Base-by-base conservation (phyloP, 768 basidiomycete genomes). In the Tricholoma bakamatsutake region DNA sequence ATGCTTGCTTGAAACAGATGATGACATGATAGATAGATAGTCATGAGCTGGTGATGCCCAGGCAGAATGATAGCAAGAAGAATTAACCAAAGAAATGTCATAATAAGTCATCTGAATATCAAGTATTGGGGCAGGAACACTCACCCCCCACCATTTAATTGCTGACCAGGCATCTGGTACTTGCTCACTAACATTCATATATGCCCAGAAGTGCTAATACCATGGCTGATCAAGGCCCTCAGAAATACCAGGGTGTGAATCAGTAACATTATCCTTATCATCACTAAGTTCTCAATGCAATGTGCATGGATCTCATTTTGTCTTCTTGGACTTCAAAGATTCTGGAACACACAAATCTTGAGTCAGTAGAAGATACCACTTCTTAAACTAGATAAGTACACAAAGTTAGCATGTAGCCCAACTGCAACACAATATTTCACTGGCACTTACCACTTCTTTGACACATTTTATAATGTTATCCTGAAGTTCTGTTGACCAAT, bases 111-210 rank as follows among this genome's bases (percentile, higher is more conserved):
- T 24, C 21, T 24, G 21, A 24, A 24, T 34, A 34, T 40, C 39
- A 40, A n/a, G 33, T 34, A 34, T 34, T 34, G 7, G 33, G 33
- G 33, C 33, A 34, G 33, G 33, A 34, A 49, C 11, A 69, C 67
- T 50, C 59, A 76, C 67, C 13, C 68, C 71, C 73, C 71, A 73
- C 72, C 70, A 73, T 33, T 59, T 28, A 45, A 72, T 60, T 43
- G 66, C 59, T 7, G 49, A 53, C 65, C 34, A 61, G 13, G n/a
- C 39, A n/a, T 40, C 39, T n/a, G 39, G 64, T 10, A 62, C 37
- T 18, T 39, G 52, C n/a, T 60, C 60, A 18, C 48, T 39, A 2
- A 50, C 47, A 24, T 24, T 24, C 50, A 54, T 68, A 70, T 24
- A 24, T 24, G 17, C 53, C 51, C 18, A 61, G 48, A 37, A 70